Evolutionary conservation across 352 stramenopile genomes (phyloP).

Genomic region (Saprolegnia diclina): DNA sequence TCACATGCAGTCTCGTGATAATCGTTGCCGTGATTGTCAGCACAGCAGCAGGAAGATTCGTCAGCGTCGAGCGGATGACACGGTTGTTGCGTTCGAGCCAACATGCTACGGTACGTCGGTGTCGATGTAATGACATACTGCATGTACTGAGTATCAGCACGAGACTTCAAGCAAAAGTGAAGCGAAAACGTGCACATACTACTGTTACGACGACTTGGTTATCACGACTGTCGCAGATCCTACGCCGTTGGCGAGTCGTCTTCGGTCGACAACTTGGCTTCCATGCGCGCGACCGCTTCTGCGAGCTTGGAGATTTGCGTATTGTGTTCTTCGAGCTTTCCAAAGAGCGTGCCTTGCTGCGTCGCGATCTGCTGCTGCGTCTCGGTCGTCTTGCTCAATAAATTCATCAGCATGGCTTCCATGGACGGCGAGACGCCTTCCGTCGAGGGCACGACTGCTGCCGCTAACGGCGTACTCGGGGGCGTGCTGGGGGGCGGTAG

Average conservation of each 20-base stretch:
- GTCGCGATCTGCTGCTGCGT: conserved; percentile 74
- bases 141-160: too few species aligned
- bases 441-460: neutral
- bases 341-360: conserved; percentile 66
- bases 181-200: too few species aligned
- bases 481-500: neutral
- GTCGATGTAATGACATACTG: too few species aligned
- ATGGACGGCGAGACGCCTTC: conserved; percentile 31
- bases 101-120: too few species aligned
- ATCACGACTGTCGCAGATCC: too few species aligned
- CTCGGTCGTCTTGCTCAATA: conserved; percentile 78
- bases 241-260: conserved; percentile 27
- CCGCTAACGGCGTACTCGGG: neutral
- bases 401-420: conserved; percentile 67
- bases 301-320: conserved; percentile 73
- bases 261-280: conserved; percentile 48
- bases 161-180: too few species aligned
- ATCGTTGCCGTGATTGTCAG: too few species aligned
- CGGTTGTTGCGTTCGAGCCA: too few species aligned
- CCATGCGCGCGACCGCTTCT: conserved; percentile 64
- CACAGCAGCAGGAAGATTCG: too few species aligned
- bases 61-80: too few species aligned
- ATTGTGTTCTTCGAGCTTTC: conserved; percentile 58
- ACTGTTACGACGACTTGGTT: too few species aligned
- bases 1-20: too few species aligned